phyloP scores from a whole-genome alignment of 1,139 yeast species.

The Candida tunisiensis region DNA sequence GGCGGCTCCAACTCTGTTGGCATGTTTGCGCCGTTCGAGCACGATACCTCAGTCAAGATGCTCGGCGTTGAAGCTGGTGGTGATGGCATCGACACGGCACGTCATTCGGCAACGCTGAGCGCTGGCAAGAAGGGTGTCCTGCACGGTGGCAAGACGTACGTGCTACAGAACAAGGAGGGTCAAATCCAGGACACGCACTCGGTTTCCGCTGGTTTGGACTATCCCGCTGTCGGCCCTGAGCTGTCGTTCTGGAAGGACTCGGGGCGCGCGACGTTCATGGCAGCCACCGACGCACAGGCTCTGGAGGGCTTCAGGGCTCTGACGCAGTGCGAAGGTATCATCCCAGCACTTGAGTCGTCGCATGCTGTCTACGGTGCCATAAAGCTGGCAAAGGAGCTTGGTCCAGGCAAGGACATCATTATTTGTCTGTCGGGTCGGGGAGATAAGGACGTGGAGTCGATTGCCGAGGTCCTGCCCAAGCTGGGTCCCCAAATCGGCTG shows the following conservation, averaged over 20 bases:
- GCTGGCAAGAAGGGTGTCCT: slow-evolving; percentile 93
- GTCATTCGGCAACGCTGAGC: slow-evolving; percentile 86
- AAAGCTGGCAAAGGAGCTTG: slow-evolving; percentile 72
- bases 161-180: slow-evolving; percentile 80
- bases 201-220: slow-evolving; percentile 94
- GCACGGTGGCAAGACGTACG: slow-evolving; percentile 94
- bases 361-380: slow-evolving; percentile 92
- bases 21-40: slow-evolving; percentile 84
- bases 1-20: slow-evolving; percentile 98
- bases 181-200: slow-evolving; percentile 97
- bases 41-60: slow-evolving; percentile 58
- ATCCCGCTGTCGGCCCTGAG: slow-evolving; percentile 99
- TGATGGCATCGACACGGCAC: slow-evolving; percentile 74
- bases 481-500: slow-evolving; percentile 86
- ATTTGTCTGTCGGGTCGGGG: slow-evolving; percentile 96
- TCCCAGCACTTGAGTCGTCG: slow-evolving; percentile 94
- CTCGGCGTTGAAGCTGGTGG: slow-evolving; percentile 99
- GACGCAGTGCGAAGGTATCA: slow-evolving; percentile 92
- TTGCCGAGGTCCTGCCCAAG: slow-evolving; percentile 81
- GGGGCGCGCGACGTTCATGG: slow-evolving; percentile 81
- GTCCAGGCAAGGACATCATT: slow-evolving; percentile 62
- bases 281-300: slow-evolving; percentile 92
- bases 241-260: slow-evolving; percentile 87
- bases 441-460: slow-evolving; percentile 96
- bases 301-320: slow-evolving; percentile 74